phyloP scores from a whole-genome alignment of 148 eudicot species.

The Agrostemma githago region DNA sequence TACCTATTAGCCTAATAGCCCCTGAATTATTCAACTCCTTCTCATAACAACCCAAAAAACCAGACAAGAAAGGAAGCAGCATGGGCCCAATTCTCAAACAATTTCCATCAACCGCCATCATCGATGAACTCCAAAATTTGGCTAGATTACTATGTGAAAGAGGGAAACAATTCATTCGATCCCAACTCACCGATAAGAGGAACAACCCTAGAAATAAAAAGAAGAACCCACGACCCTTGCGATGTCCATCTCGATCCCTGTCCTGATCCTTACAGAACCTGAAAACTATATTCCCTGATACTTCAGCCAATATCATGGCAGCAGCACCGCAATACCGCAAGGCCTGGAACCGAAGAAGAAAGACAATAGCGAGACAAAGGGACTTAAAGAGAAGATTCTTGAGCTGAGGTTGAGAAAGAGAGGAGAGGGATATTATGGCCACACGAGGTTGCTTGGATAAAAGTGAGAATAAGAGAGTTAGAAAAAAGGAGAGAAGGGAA shows the following conservation, averaged over 20 bases:
- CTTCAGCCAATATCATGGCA: conserved; percentile 78
- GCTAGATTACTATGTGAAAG: conserved; percentile 54
- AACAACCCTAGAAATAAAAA: conserved; percentile 52
- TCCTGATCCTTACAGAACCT: conserved; percentile 39
- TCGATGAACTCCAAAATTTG: conserved; percentile 37
- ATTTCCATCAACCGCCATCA: conserved; percentile 41
- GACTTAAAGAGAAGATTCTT: conserved; percentile 47
- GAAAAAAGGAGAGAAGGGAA: conserved; percentile 57
- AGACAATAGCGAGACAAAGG: conserved; percentile 56
- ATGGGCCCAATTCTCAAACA: conserved; percentile 85
- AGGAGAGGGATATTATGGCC: conserved; percentile 38
- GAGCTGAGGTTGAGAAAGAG: conserved; percentile 44
- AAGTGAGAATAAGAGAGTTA: conserved; percentile 34
- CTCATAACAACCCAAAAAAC: conserved; percentile 82
- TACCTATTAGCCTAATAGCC: conserved; percentile 54
- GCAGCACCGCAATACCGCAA: conserved; percentile 80
- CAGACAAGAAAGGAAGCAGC: conserved; percentile 85
- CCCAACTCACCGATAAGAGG: conserved; percentile 87
- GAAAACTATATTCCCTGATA: conserved; percentile 65
- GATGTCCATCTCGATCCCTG: conserved; percentile 31
- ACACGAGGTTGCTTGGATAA: conserved; percentile 27
- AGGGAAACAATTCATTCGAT: conserved; percentile 82
- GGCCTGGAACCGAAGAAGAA: conserved; percentile 82
- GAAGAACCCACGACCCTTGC: conserved; percentile 60
- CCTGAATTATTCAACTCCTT: conserved; percentile 57